Conservation (phyloP, 2,329 filamentous ascomycete genomes). For the Pestalotiopsis sp. region DNA sequence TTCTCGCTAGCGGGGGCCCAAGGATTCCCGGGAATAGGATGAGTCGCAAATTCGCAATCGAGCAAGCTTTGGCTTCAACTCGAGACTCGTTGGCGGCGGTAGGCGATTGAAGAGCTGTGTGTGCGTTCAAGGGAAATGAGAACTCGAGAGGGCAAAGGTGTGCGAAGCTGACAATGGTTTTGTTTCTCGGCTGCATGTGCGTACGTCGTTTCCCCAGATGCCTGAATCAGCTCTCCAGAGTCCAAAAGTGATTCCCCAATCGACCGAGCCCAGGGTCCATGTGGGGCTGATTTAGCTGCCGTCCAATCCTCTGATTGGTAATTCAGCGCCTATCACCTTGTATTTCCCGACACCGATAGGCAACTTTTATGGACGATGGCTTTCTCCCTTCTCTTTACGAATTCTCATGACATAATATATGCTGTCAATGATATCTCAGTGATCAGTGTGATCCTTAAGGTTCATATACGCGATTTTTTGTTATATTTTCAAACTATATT, state of each 20-base stretch:
- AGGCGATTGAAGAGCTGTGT: no score
- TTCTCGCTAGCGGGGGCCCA: not conserved
- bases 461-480: not conserved
- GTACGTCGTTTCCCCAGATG: no score
- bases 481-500: not conserved
- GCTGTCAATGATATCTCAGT: not conserved
- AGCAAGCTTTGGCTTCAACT: no score
- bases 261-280: not conserved
- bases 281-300: not conserved
- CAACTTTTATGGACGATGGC: not conserved
- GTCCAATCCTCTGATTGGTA: constrained; percentile 4
- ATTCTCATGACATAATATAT: not conserved
- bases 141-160: no score
- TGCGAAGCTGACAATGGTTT: no score
- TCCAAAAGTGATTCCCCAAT: not conserved
- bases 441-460: not conserved
- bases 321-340: not conserved
- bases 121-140: no score
- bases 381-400: not conserved
- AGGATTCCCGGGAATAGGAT: not conserved
- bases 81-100: no score
- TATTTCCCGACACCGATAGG: not conserved
- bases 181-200: no score
- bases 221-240: not conserved
- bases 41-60: not conserved